phyloP scores from a whole-genome alignment of 805 yeast genomes.

The Sugiyamaella mastotermitis region DNA sequence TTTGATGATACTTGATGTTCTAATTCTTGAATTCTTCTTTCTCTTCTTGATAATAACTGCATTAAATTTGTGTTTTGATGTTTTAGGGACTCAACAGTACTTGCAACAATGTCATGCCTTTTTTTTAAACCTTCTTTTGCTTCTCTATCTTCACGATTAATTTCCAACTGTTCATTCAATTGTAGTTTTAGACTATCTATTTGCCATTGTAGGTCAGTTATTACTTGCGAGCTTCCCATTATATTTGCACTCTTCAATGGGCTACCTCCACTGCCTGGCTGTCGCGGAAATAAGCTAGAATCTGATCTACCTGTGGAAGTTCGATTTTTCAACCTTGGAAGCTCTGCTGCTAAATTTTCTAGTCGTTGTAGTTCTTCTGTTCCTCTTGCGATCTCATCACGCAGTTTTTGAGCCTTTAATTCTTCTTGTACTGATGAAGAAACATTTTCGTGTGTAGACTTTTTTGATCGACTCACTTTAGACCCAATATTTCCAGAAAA shows the following conservation, averaged over 20 bases:
- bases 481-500: too few relatives aligned
- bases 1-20: constrained; percentile 42
- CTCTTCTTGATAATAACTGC: constrained; percentile 63
- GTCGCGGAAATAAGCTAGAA: neutral
- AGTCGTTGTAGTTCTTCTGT: constrained; percentile 29
- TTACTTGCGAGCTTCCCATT: constrained; percentile 15
- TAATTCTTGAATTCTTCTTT: constrained; percentile 58
- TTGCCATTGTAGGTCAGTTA: constrained; percentile 39
- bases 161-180: constrained; percentile 32
- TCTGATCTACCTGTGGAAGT: neutral
- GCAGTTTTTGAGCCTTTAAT: constrained; percentile 21
- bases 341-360: constrained; percentile 19
- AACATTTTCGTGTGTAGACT: too few relatives aligned
- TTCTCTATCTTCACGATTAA: constrained; percentile 45
- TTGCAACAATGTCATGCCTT: constrained; percentile 18
- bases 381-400: constrained; percentile 25
- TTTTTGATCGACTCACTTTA: too few relatives aligned
- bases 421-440: too few relatives aligned
- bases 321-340: constrained; percentile 13
- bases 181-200: constrained; percentile 54
- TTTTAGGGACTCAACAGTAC: constrained; percentile 39
- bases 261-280: neutral
- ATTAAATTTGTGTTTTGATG: constrained; percentile 74
- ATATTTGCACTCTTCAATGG: neutral
- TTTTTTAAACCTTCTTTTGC: constrained; percentile 39